A percentile compares a stretch with the other conserved stretches of the same genome.
These are phyloP conservation scores for Mycena citricolor DNA, from an alignment of 1,284 basidiomycete species.

Conservation along the genomic window DNA sequence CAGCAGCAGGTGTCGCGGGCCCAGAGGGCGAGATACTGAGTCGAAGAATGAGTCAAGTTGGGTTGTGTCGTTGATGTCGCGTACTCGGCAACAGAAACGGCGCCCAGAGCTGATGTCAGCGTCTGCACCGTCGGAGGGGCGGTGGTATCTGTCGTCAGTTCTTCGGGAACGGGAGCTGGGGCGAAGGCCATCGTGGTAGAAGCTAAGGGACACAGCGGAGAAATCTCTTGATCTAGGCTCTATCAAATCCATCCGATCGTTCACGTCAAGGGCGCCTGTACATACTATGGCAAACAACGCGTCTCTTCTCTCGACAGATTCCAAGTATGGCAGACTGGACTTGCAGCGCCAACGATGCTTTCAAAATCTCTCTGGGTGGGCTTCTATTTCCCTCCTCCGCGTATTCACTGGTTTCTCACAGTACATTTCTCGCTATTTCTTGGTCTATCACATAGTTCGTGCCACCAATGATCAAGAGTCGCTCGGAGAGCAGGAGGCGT, in stretches of 20 bases:
- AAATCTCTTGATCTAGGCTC: too few relatives aligned
- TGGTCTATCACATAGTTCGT: conserved; percentile 46
- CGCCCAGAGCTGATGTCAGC: conserved; percentile 19
- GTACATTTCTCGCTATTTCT: conserved; percentile 6
- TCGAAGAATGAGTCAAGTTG: conserved; percentile 10
- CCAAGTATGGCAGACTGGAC: conserved; percentile 63
- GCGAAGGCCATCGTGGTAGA: conserved; percentile 9
- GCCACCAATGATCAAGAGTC: conserved; percentile 59
- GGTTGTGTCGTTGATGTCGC: neutral
- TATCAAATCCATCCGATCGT: too few relatives aligned
- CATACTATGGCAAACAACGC: conserved; percentile 12
- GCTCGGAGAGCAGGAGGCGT: conserved; percentile 59
- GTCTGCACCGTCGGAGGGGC: conserved; percentile 23
- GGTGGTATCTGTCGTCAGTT: conserved; percentile 25
- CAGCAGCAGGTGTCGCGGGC: neutral
- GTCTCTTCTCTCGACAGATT: too few relatives aligned
- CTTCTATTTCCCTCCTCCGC: neutral
- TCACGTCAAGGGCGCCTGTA: too few relatives aligned
- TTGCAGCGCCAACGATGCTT: conserved; percentile 75
- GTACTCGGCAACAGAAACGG: conserved; percentile 25
- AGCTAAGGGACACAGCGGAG: too few relatives aligned
- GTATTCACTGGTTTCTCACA: conserved; percentile 10
- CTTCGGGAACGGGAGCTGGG: conserved; percentile 22
- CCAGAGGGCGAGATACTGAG: conserved; percentile 5
- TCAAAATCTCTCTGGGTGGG: conserved; percentile 72